Conservation (phyloP, 1,284 basidiomycete species). For the Phellinidium pouzarii region DNA sequence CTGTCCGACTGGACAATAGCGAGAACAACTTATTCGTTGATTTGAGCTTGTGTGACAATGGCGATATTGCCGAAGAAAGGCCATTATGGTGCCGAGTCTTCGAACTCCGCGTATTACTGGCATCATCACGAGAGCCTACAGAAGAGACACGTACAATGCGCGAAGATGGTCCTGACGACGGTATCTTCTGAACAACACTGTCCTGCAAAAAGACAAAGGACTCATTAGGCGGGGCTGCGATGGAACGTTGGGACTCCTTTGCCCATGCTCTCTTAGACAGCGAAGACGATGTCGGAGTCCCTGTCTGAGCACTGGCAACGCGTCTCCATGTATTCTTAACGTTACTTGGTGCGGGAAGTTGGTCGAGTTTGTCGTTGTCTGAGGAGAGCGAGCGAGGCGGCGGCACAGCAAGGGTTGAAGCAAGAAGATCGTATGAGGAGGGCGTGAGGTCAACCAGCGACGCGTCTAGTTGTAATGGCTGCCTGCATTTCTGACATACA, state of each 20-base stretch:
- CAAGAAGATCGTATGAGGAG: conserved; percentile 81
- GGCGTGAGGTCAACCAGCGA: conserved; percentile 79
- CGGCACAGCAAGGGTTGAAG: conserved; percentile 60
- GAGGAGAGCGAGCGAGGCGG: conserved; percentile 36
- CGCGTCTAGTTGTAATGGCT: conserved; percentile 82
- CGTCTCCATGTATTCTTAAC: conserved; percentile 57
- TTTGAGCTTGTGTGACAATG: conserved; percentile 72
- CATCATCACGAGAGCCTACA: conserved; percentile 24
- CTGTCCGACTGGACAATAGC: conserved; percentile 72
- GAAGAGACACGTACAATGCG: background rate
- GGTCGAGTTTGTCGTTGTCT: conserved; percentile 47
- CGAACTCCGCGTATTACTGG: conserved; percentile 20
- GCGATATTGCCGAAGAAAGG: conserved; percentile 48
- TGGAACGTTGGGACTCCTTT: conserved; percentile 48
- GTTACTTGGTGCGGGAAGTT: conserved; percentile 49
- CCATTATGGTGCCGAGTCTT: conserved; percentile 23
- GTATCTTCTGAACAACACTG: conserved; percentile 63
- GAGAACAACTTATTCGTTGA: conserved; percentile 72
- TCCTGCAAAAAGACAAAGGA: conserved; percentile 88
- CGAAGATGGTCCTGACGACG: conserved; percentile 36
- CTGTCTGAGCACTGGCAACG: conserved; percentile 34
- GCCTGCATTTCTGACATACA: conserved; percentile 82
- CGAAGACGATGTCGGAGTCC: conserved; percentile 29
- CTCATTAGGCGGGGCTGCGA: conserved; percentile 55
- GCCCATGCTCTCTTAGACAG: conserved; percentile 42